phyloP scores from a whole-genome alignment of 1,139 yeast species.

The Saccharomyces pastorianus region DNA sequence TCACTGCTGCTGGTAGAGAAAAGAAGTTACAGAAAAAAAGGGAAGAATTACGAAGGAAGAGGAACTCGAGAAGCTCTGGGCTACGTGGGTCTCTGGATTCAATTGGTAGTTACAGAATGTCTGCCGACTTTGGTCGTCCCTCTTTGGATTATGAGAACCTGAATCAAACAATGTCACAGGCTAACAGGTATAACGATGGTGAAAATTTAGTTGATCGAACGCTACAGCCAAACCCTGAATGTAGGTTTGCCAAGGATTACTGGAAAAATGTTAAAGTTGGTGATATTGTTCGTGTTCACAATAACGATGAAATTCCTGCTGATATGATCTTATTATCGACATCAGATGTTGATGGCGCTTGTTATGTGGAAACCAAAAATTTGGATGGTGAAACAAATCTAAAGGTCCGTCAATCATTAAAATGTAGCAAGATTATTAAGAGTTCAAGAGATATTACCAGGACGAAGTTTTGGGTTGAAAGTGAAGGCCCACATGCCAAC shows the following conservation, averaged over 20 bases:
- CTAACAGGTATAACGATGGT: constrained; percentile 8
- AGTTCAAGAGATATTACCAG: constrained; percentile 67
- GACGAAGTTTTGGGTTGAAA: constrained; percentile 74
- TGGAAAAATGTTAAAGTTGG: constrained; percentile 93
- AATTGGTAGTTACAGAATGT: constrained; percentile 23
- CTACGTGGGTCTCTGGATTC: constrained; percentile 30
- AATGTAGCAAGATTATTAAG: constrained; percentile 55
- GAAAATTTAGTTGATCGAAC: constrained; percentile 22
- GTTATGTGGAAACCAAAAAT: constrained; percentile 89
- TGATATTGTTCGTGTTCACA: constrained; percentile 73
- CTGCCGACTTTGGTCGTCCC: constrained; percentile 23
- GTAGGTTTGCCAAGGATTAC: constrained; percentile 54
- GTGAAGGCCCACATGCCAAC: constrained; percentile 83
- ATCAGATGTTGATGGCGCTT: constrained; percentile 81
- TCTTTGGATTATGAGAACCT: constrained; percentile 20
- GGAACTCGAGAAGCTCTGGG: constrained; percentile 4
- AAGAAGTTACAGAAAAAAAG: constrained; percentile 20
- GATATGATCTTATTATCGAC: constrained; percentile 75
- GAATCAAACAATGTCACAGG: constrained; percentile 9
- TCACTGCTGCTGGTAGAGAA: constrained; percentile 35
- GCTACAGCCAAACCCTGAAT: constrained; percentile 22
- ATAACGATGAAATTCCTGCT: constrained; percentile 90
- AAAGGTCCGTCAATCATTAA: constrained; percentile 68
- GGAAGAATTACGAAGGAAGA: constrained; percentile 11
- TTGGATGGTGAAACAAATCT: constrained; percentile 94